Percentiles rank a stretch among this genome's conserved stretches.
These are phyloP conservation scores for Eucalyptus caleyi DNA, from an alignment of 345 rosid species.

Conservation along the genomic window DNA sequence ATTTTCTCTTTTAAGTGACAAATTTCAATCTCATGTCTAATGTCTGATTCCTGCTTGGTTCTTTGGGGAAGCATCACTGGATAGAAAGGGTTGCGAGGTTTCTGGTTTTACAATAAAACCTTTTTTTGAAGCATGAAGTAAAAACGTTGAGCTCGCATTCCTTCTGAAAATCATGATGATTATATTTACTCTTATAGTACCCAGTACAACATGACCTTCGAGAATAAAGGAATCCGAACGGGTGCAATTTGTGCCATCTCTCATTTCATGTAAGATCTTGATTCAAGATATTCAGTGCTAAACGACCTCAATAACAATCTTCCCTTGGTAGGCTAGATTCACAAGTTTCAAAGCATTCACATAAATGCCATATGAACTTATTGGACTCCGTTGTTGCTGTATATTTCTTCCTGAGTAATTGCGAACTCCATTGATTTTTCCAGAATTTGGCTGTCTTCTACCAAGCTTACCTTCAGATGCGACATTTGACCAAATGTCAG, in stretches of 20 bases:
- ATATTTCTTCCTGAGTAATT: background rate
- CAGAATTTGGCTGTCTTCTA: slow-evolving; percentile 50
- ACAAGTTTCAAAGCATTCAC: background rate
- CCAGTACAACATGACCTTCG: background rate
- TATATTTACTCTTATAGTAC: background rate
- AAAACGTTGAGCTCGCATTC: background rate
- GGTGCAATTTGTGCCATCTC: background rate
- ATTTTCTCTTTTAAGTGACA: background rate
- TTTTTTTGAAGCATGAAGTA: background rate
- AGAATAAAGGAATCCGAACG: background rate
- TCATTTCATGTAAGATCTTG: background rate
- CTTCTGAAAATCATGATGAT: background rate
- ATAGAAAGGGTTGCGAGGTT: background rate
- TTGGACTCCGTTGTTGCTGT: background rate
- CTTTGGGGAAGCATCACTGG: background rate
- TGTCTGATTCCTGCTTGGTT: background rate
- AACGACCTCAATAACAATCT: background rate
- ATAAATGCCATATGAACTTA: background rate
- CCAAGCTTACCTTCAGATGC: slow-evolving; percentile 54
- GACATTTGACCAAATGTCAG: slow-evolving; percentile 23
- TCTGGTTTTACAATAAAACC: background rate
- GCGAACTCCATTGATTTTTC: background rate
- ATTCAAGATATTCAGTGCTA: background rate
- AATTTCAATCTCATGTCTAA: background rate
- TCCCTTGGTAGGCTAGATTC: background rate